Base-by-base conservation (phyloP, 495 filamentous ascomycete genomes). In the Lepraria neglecta region DNA sequence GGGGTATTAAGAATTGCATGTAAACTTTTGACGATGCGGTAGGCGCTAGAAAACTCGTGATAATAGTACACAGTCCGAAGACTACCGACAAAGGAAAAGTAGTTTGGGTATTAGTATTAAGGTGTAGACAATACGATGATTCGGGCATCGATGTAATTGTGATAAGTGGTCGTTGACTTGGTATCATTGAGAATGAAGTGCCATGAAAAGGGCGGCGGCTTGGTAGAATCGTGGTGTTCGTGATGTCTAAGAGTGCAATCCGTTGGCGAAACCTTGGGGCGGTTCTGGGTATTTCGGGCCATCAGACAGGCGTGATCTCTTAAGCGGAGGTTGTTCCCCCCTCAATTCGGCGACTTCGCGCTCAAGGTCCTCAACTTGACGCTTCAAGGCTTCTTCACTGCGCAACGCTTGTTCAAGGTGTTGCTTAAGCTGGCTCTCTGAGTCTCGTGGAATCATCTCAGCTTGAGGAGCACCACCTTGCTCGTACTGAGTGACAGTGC, bases 401-500 rank as follows among this genome's bases (percentile, higher is more conserved):
- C 83, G 81, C 69, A 87, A 83, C 6, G 85, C 81, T 35, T 91
- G 87, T 12, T 94, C 86, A 3, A 96, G 76, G 44, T 86, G 84
- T 38, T 82, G 79, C 58, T 85, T 82, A 31, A 89, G 75, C 60
- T 82, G 78, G 21, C 74, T 74, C 66, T 90, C 87, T 6, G 80
- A 79, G 64, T 82, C 81, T 63, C 80, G 75, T 33, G 74, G 72
- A 45, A 79, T 74, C 74, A 78, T 79, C 66, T 87, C 81, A 44
- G 80, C 78, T 64, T 84, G 74, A 66, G 85, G 77, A 47, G 84
- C 77, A 69, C 92, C 88, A 64, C 86, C 87, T 63, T 87, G 81
- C 63, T 98, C 92, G 2, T 96, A 81, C 69, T 97, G 90, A 19
- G 81, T 81, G 45, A 97, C 87, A 28, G 92, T 85, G n/a, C 88